A percentile compares a stretch with the other conserved stretches of the same genome.
phyloP scores from a whole-genome alignment of 352 stramenopile species.

The Phytophthora pistaciae region DNA sequence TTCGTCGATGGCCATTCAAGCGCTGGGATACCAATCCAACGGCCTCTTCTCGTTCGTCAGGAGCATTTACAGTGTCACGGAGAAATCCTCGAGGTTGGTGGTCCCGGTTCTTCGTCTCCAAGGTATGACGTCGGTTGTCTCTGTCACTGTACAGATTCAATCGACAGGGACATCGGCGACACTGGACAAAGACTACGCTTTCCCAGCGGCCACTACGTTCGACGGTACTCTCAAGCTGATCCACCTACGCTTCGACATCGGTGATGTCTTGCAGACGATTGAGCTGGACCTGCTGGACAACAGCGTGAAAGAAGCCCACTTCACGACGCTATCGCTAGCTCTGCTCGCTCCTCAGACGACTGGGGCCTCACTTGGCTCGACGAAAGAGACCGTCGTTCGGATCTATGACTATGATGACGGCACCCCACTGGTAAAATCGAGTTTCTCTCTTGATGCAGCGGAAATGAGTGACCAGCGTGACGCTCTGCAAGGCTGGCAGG shows the following conservation, averaged over 20 bases:
- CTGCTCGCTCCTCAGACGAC: conserved; percentile 39
- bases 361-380: conserved; percentile 42
- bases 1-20: conserved; percentile 43
- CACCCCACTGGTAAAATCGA: conserved; percentile 27
- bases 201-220: conserved; percentile 33
- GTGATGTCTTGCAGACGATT: conserved; percentile 50
- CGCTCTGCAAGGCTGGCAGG: conserved; percentile 49
- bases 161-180: conserved; percentile 40
- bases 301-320: conserved; percentile 50
- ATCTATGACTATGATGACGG: conserved; percentile 78
- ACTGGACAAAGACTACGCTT: conserved; percentile 50
- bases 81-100: conserved; percentile 49
- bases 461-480: conserved; percentile 17
- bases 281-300: conserved; percentile 64
- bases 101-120: conserved; percentile 66
- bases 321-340: conserved; percentile 57
- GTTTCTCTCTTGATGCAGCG: conserved; percentile 33
- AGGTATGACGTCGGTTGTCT: conserved; percentile 50
- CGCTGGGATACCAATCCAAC: conserved; percentile 64
- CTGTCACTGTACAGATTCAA: conserved; percentile 52
- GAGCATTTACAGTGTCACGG: conserved; percentile 64
- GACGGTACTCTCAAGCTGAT: conserved; percentile 32
- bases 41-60: conserved; percentile 72
- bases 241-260: conserved; percentile 70
- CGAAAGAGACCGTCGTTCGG: conserved; percentile 42